phyloP scores from a whole-genome alignment of 371 early-diverging fungal species.

The Mucor sp. region DNA sequence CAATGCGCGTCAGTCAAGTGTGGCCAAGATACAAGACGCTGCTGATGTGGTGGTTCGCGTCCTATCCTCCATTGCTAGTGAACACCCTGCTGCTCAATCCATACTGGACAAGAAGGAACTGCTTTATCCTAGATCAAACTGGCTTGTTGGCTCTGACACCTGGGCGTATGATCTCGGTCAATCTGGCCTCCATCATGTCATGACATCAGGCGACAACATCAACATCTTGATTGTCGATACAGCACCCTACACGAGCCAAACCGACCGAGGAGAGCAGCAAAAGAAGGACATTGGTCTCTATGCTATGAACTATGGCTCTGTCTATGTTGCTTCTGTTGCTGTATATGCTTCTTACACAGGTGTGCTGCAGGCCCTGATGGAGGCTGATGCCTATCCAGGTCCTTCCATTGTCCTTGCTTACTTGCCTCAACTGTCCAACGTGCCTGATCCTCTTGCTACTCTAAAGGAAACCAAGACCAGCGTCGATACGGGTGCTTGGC shows the following conservation, averaged over 20 bases:
- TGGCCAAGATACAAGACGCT: conserved; percentile 29
- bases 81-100: conserved; percentile 13
- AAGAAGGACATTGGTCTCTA: conserved; percentile 94
- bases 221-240: conserved; percentile 87
- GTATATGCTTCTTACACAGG: conserved; percentile 84
- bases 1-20: conserved; percentile 47
- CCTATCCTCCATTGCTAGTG: conserved; percentile 2
- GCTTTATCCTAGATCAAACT: conserved; percentile 64
- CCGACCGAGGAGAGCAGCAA: conserved; percentile 64
- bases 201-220: conserved; percentile 80
- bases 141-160: conserved; percentile 84
- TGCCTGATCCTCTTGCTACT: conserved; percentile 58
- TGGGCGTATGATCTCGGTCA: conserved; percentile 85
- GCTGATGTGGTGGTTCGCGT: conserved; percentile 25
- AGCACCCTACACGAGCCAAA: conserved; percentile 62
- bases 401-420: conserved; percentile 89
- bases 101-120: conserved; percentile 42
- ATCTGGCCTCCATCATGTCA: conserved; percentile 87
- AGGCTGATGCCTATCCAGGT: conserved; percentile 88
- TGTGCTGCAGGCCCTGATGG: conserved; percentile 78
- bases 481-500: conserved; percentile 89
- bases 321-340: conserved; percentile 88
- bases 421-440: conserved; percentile 59
- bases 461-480: conserved; percentile 86
- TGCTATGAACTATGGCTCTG: conserved; percentile 88